Evolutionary conservation across 1,284 basidiomycete species (phyloP).

Genomic region (Heterobasidion annosum): DNA sequence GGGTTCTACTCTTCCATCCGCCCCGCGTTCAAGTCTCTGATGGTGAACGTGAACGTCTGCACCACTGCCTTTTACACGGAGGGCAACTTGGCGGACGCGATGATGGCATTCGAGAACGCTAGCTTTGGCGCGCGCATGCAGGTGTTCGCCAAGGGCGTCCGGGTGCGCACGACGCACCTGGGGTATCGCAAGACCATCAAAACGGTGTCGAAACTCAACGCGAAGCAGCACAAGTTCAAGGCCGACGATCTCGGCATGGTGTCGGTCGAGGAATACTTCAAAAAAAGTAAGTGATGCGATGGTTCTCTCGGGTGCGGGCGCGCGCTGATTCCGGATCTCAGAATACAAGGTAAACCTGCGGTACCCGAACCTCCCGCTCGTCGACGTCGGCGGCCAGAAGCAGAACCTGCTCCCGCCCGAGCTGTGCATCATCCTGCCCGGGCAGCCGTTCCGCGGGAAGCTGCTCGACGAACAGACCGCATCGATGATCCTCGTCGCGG

Average conservation of each 20-base stretch:
- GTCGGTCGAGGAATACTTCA: conserved; percentile 58
- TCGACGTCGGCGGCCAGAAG: conserved; percentile 53
- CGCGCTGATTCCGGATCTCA: conserved; percentile 16
- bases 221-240: conserved; percentile 45
- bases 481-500: conserved; percentile 59
- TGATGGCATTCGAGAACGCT: conserved; percentile 40
- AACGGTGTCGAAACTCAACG: conserved; percentile 32
- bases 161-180: conserved; percentile 48
- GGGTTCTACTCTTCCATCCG: conserved; percentile 74
- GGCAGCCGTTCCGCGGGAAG: conserved; percentile 65
- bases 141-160: conserved; percentile 50
- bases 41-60: conserved; percentile 75
- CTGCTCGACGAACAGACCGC: conserved; percentile 59
- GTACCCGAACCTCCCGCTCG: conserved; percentile 44
- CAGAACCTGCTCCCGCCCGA: conserved; percentile 52
- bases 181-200: conserved; percentile 56
- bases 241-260: conserved; percentile 40
- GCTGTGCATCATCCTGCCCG: conserved; percentile 59
- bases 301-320: background rate
- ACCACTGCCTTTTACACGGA: conserved; percentile 69
- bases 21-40: conserved; percentile 59
- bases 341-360: conserved; percentile 47
- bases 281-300: conserved; percentile 33
- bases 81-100: conserved; percentile 49
- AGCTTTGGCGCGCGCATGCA: conserved; percentile 41